Base-by-base conservation (phyloP, 305 asterid genomes). In the Rubia tinctorum region DNA sequence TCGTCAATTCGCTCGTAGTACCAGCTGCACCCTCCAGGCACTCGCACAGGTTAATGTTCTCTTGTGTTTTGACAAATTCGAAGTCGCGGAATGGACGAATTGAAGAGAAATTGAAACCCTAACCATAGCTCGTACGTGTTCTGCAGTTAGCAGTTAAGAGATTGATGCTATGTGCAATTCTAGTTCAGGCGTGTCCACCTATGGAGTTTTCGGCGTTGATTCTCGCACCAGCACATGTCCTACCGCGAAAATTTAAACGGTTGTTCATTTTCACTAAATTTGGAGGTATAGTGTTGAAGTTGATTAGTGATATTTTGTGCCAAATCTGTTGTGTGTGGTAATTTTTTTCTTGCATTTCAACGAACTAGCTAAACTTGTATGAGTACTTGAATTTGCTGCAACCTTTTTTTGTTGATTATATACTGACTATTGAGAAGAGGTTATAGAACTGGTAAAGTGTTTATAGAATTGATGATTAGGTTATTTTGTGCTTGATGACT, bases 211-310 rank as follows among this genome's bases (percentile, higher is more conserved):
- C 62, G 96, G 92, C 66, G 96, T 96, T 72, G 96, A 91, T 76
- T 91, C 97, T 45, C 93, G 97, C 58, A 91, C 97, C 75, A 91
- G 97, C 91, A 91, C 97, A 20, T 92, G 97, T 90, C 83, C 6
- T 40, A 82, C 7, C 39, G 7, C 13, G 6, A 6, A 6, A 66
- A 66, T 40, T 3, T 30, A 17, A 53, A 53, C 17, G 23, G 18
- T 63, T 42, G 4, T 2, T 44, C 4, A 2, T 42, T 71, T n/a
- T 66, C 4, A 5, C 12, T 7, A 5, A 6, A 53, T 23, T 11
- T 65, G 42, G 69, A 37, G 27, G 0, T 27, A 8, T 37, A 30
- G n/a, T n/a, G 17, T 6, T 8, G 20, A 42, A 14, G 7, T n/a
- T 22, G 18, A 53, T 53, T 20, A 0, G 11, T 39, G 27, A 62